Evolutionary conservation across 306 rosid species (phyloP), one percentile per base, ranked within the genome.

Genomic region (Phaseolus lunatus): DNA sequence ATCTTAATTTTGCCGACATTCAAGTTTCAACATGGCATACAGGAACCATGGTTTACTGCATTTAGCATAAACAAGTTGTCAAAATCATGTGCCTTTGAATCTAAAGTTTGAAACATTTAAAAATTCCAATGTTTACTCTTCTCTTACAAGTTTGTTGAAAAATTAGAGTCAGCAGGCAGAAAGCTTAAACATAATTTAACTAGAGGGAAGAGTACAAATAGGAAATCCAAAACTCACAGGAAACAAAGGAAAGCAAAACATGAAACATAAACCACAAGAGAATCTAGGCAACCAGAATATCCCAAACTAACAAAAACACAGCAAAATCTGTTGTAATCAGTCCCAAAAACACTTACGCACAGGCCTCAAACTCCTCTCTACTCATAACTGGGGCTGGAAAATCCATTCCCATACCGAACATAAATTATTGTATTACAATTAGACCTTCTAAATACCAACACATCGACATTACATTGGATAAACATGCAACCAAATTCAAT

Each of bases 1-100:
- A 56, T 22, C 39, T 70, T 7, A 29, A n/a, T 48, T 70, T 49
- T 10, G 5, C 61, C 0, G 0, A 26, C 41, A 45, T 45, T 26
- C 41, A 45, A 24, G 58, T 43, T 67, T 67, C 23, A 68, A 16
- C 26, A 67, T 41, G 20, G 72, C 72, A 41, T 57, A 24, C 9
- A 56, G 26, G n/a, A 56, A 56, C 13, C 39, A 58, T 26, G 11
- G 5, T 14, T 18, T 58, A 26, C 37, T 23, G 39, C 37, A 24
- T 3, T 12, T n/a, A 23, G 23, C n/a, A 56, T 23, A 56, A 22
- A 22, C 39, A 14, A 15, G 66, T 14, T 5, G 66, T 15, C 41
- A 27, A 27, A 27, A 29, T 27, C 41, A 15, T 27, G 41, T 2
- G 22, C 19, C 24, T 58, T 24, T 57, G 18, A 57, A 57, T 57